A percentile compares a stretch with the other conserved stretches of the same genome.
These are phyloP conservation scores for Auricularia heimuer DNA, from an alignment of 768 basidiomycete genomes.

Conservation along the genomic window DNA sequence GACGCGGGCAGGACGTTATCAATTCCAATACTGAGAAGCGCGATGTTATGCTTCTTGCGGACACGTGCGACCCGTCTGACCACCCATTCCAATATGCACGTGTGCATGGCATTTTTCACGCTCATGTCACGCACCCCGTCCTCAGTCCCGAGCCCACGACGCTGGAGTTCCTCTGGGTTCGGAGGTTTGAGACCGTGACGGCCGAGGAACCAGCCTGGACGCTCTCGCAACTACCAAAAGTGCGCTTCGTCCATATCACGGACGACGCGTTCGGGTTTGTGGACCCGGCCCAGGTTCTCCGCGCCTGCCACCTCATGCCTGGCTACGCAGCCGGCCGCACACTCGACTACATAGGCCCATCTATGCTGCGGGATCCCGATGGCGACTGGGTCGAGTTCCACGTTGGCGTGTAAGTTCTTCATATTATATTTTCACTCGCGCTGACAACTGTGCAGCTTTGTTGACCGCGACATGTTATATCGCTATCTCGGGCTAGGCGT, in stretches of 20 bases:
- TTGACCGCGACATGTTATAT: conserved; percentile 32
- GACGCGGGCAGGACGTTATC: conserved; percentile 28
- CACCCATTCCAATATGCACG: conserved; percentile 30
- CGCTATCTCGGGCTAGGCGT: conserved; percentile 22
- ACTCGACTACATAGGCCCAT: not conserved
- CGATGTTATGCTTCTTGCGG: conserved; percentile 27
- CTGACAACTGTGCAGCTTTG: conserved; percentile 20
- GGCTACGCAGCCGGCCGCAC: not conserved
- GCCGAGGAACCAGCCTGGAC: not conserved
- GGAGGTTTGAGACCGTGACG: conserved; percentile 21
- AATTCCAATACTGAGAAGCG: conserved; percentile 25
- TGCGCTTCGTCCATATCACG: not conserved
- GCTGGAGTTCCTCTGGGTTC: conserved; percentile 36
- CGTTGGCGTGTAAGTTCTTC: not conserved
- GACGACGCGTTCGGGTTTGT: not conserved
- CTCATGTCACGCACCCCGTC: conserved; percentile 11
- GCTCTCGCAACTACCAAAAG: not conserved
- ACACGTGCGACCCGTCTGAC: conserved; percentile 3
- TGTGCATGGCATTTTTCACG: conserved; percentile 24
- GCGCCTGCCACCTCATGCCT: not conserved
- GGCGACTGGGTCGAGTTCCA: not conserved
- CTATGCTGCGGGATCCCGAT: not conserved
- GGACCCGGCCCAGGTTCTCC: not conserved
- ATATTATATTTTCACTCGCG: not conserved
- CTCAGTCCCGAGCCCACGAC: not conserved